Conservation (phyloP, 1,284 basidiomycete species). For the Pascua sp. region DNA sequence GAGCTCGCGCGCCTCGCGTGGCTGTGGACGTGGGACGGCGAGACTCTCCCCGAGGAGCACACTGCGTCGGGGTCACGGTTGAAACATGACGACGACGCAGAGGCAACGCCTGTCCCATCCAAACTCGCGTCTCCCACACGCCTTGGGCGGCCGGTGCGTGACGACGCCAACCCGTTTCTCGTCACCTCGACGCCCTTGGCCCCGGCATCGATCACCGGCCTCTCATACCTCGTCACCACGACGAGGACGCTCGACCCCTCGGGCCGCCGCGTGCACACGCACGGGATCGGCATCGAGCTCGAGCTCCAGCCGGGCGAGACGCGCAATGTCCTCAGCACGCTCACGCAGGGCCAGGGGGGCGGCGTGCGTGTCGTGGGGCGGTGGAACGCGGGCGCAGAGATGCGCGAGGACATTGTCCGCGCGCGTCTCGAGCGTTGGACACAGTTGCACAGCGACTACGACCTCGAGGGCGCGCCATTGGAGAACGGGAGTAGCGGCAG, state of each 20-base stretch:
- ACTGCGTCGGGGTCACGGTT: neutral
- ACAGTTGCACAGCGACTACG: slow-evolving; percentile 37
- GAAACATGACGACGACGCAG: slow-evolving; percentile 11
- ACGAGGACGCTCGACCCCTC: slow-evolving; percentile 44
- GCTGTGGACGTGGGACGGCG: slow-evolving; percentile 49
- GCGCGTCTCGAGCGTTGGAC: slow-evolving; percentile 45
- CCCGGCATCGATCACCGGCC: slow-evolving; percentile 12
- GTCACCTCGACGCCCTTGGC: slow-evolving; percentile 9
- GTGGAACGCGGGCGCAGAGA: slow-evolving; percentile 45
- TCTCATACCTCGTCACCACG: slow-evolving; percentile 44
- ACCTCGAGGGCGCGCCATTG: neutral
- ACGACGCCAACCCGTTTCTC: slow-evolving; percentile 23
- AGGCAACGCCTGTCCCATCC: slow-evolving; percentile 11
- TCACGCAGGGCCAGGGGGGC: slow-evolving; percentile 40
- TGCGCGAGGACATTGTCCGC: slow-evolving; percentile 37
- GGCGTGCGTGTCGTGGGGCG: slow-evolving; percentile 44
- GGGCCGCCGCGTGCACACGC: slow-evolving; percentile 39
- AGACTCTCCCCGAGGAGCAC: slow-evolving; percentile 22
- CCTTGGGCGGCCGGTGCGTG: slow-evolving; percentile 5
- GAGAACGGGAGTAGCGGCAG: neutral
- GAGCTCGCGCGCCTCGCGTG: slow-evolving; percentile 48
- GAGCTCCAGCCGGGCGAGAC: slow-evolving; percentile 45
- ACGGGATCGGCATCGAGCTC: slow-evolving; percentile 47
- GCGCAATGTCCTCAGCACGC: slow-evolving; percentile 35
- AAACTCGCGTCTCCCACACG: neutral